phyloP scores from a whole-genome alignment of 2,329 filamentous ascomycete genomes.

The Paecilomyces formosus region DNA sequence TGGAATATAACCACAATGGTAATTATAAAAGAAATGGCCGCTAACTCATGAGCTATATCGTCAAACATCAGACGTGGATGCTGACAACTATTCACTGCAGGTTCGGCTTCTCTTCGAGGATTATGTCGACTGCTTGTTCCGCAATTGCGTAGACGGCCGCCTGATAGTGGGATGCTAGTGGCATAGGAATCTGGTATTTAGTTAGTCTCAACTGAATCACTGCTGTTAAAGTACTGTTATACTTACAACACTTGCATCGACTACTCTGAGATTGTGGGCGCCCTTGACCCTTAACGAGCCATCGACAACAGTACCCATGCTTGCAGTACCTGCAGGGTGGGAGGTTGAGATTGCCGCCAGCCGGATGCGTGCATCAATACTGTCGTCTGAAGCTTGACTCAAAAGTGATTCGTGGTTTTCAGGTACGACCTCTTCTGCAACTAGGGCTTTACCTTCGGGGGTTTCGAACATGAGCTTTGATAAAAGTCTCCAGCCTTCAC shows the following conservation, averaged over 20 bases:
- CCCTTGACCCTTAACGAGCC: constrained; percentile 9
- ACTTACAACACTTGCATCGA: constrained; percentile 15
- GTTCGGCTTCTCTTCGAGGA: neutral
- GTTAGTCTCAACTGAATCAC: neutral
- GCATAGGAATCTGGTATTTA: constrained; percentile 7
- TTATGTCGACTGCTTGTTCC: constrained; percentile 1
- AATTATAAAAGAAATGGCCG: no score
- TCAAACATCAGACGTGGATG: neutral
- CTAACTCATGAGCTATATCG: no score
- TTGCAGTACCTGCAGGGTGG: constrained; percentile 12
- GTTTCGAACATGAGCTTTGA: constrained; percentile 7
- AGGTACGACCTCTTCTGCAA: constrained; percentile 13
- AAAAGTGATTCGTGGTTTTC: constrained; percentile 1
- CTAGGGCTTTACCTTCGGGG: constrained; percentile 5
- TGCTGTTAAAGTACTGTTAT: neutral
- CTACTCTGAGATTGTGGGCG: constrained; percentile 14
- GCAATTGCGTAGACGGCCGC: constrained; percentile 12
- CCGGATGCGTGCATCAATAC: constrained; percentile 14
- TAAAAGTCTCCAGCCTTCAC: neutral
- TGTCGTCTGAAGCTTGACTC: constrained; percentile 10
- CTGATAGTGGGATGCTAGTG: constrained; percentile 13
- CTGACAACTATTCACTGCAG: neutral
- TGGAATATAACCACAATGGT: no score
- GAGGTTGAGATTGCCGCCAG: constrained; percentile 6
- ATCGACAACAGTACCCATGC: constrained; percentile 11